A percentile compares a stretch with the other conserved stretches of the same genome.
Evolutionary conservation across 495 filamentous ascomycete genomes (phyloP).

Genomic region (Neurospora sp.): DNA sequence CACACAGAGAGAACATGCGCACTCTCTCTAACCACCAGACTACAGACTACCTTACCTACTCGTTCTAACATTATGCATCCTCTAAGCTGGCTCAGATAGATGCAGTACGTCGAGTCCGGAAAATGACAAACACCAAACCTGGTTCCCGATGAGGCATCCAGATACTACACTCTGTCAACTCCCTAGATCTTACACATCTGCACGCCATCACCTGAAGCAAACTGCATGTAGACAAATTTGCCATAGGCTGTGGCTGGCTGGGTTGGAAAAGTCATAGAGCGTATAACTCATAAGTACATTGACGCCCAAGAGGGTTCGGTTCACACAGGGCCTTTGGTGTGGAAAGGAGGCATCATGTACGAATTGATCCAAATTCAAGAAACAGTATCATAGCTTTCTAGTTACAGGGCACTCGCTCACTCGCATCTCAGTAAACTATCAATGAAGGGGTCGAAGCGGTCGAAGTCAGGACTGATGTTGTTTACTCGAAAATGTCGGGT

Average conservation of each 20-base stretch:
- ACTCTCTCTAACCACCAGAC: neutral
- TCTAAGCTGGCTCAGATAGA: neutral
- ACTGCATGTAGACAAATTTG: too few relatives aligned
- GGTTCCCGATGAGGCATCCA: neutral
- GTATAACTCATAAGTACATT: too few relatives aligned
- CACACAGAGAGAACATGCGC: neutral
- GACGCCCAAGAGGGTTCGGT: neutral
- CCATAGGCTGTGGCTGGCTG: too few relatives aligned
- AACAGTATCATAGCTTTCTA: neutral
- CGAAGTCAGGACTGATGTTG: neutral
- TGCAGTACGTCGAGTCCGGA: neutral
- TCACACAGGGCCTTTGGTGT: neutral
- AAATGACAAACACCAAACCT: neutral
- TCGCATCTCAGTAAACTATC: too few relatives aligned
- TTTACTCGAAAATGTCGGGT: neutral
- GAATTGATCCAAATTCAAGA: neutral
- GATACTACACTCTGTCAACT: neutral
- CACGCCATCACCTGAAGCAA: too few relatives aligned
- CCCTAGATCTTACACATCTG: too few relatives aligned
- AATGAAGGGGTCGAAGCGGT: neutral
- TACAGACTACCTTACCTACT: neutral
- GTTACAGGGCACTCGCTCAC: too few relatives aligned
- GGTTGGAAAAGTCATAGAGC: too few relatives aligned
- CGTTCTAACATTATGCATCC: neutral
- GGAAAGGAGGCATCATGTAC: neutral